Evolutionary conservation across 2,329 filamentous ascomycete genomes (phyloP).

Genomic region (Pseudocercospora fuligena): DNA sequence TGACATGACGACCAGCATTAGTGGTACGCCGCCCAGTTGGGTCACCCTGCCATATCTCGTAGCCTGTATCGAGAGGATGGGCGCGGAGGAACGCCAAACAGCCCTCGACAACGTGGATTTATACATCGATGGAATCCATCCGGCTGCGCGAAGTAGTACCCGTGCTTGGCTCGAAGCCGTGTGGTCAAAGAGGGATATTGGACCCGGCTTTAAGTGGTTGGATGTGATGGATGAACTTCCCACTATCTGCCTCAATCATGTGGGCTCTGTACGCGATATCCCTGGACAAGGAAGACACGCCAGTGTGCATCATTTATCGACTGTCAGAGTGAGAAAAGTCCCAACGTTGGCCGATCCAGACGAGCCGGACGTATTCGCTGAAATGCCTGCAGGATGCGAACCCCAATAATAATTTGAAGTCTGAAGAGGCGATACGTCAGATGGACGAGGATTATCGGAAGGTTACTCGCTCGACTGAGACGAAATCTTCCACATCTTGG

Average conservation of each 20-base stretch:
- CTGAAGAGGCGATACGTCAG: neutral
- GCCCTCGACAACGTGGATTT: neutral
- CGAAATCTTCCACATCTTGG: neutral
- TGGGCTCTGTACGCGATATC: slow-evolving; percentile 3
- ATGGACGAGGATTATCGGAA: neutral
- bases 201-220: slow-evolving; percentile 13
- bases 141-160: neutral
- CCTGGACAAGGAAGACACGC: neutral
- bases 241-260: slow-evolving; percentile 9
- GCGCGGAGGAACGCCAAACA: neutral
- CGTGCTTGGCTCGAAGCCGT: neutral
- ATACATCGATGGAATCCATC: slow-evolving; percentile 11
- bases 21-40: neutral
- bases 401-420: neutral
- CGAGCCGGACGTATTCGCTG: neutral
- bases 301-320: neutral
- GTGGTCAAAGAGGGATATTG: slow-evolving; percentile 1
- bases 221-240: slow-evolving; percentile 11
- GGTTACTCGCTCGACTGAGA: neutral
- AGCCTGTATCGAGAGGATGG: slow-evolving; percentile 6
- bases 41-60: slow-evolving; percentile 9
- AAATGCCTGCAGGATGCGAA: neutral
- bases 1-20: slow-evolving; percentile 1
- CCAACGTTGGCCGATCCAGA: neutral
- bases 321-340: neutral